These are phyloP conservation scores for Venturia asperata DNA, from an alignment of 2,329 filamentous ascomycete species.

Conservation along the genomic window DNA sequence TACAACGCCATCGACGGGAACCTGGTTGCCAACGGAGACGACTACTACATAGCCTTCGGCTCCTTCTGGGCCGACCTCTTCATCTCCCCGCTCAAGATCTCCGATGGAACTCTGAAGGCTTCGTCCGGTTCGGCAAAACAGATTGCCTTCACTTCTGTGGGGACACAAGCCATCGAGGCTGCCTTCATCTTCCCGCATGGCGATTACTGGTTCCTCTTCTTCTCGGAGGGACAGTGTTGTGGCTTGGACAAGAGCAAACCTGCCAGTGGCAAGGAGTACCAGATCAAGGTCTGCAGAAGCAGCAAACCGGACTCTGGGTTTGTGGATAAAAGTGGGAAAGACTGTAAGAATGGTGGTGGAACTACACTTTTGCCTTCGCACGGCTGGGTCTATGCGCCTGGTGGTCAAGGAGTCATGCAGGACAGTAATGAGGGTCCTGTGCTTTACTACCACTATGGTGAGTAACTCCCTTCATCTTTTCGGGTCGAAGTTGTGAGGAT, in stretches of 20 bases:
- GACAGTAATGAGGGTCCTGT: constrained; percentile 46
- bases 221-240: constrained; percentile 55
- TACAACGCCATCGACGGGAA: constrained; percentile 50
- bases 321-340: constrained; percentile 47
- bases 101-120: constrained; percentile 28
- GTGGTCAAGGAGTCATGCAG: constrained; percentile 54
- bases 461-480: constrained; percentile 19
- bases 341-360: constrained; percentile 52
- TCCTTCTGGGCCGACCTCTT: constrained; percentile 63
- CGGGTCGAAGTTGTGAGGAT: neutral
- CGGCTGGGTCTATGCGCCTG: constrained; percentile 55
- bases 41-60: constrained; percentile 54
- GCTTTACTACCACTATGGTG: constrained; percentile 56
- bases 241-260: constrained; percentile 48
- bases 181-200: constrained; percentile 49
- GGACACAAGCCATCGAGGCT: constrained; percentile 50
- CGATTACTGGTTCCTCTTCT: constrained; percentile 59
- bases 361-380: constrained; percentile 55
- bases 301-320: constrained; percentile 47
- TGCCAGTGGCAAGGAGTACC: constrained; percentile 55
- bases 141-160: constrained; percentile 47
- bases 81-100: constrained; percentile 39
- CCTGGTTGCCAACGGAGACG: constrained; percentile 36
- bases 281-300: constrained; percentile 58
- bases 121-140: constrained; percentile 29